phyloP scores from a whole-genome alignment of 2,329 filamentous ascomycete genomes.

The Herpotrichia juniperi region DNA sequence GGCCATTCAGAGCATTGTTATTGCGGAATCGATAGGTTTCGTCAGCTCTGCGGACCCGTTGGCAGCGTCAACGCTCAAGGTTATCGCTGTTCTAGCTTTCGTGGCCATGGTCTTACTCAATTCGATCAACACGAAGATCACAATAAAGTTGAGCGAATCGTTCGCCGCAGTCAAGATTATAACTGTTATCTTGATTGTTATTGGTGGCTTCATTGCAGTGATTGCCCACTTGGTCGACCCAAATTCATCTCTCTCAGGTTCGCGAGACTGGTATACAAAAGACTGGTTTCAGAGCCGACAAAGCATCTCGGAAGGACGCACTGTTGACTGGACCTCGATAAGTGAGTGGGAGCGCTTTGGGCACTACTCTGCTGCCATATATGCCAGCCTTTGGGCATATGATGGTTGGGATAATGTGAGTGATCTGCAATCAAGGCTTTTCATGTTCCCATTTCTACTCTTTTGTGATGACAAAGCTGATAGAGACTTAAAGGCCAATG shows the following conservation, averaged over 20 bases:
- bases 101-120: slow-evolving; percentile 50
- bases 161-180: slow-evolving; percentile 49
- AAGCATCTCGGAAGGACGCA: slow-evolving; percentile 53
- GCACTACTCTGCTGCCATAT: slow-evolving; percentile 65
- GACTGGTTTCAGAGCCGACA: slow-evolving; percentile 63
- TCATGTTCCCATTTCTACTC: background rate
- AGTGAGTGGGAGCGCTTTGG: slow-evolving; percentile 65
- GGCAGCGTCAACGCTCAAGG: slow-evolving; percentile 43
- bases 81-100: slow-evolving; percentile 43
- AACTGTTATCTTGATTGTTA: slow-evolving; percentile 38
- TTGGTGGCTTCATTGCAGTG: slow-evolving; percentile 37
- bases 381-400: slow-evolving; percentile 69
- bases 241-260: slow-evolving; percentile 33
- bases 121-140: slow-evolving; percentile 50
- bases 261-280: slow-evolving; percentile 48
- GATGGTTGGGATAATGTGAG: slow-evolving; percentile 70
- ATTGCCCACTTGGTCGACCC: slow-evolving; percentile 36
- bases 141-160: slow-evolving; percentile 48
- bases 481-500: slow-evolving; percentile 33
- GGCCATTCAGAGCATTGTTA: slow-evolving; percentile 69
- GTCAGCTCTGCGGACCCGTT: slow-evolving; percentile 51
- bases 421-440: background rate
- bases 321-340: slow-evolving; percentile 46
- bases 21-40: slow-evolving; percentile 56
- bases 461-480: background rate